phyloP scores from a whole-genome alignment of 441 rosid species.

The Eutrema salsugineum region DNA sequence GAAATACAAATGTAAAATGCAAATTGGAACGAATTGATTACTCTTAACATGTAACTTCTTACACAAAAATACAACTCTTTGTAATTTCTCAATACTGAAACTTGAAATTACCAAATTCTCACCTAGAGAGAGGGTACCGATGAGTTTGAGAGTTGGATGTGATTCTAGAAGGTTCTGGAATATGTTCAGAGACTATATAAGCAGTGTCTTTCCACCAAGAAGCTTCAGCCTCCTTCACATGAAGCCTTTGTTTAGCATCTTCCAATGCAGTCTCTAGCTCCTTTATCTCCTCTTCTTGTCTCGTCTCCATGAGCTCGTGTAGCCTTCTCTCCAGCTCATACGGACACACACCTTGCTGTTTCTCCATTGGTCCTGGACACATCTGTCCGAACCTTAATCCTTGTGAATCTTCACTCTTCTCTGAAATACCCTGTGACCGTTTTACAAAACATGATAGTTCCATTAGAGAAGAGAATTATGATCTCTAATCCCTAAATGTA shows the following conservation, averaged over 20 bases:
- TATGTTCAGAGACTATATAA: conserved; percentile 43
- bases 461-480: neutral
- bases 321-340: conserved; percentile 63
- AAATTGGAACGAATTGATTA: neutral
- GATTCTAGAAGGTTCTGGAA: conserved; percentile 34
- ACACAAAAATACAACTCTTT: conserved; percentile 1
- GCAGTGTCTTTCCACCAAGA: conserved; percentile 86
- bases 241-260: conserved; percentile 39
- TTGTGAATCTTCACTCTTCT: conserved; percentile 1
- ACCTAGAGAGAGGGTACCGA: conserved; percentile 30
- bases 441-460: neutral
- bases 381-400: neutral
- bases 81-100: neutral
- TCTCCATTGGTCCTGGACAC: conserved; percentile 14
- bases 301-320: conserved; percentile 58
- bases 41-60: neutral
- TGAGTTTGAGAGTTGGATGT: conserved; percentile 6
- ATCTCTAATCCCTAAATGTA: neutral
- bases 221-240: conserved; percentile 60
- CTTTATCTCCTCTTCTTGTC: conserved; percentile 65
- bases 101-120: conserved; percentile 1
- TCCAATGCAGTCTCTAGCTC: conserved; percentile 64
- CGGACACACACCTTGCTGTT: conserved; percentile 44
- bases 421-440: neutral
- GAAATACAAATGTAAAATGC: no score